phyloP scores from a whole-genome alignment of 495 filamentous ascomycete genomes.

The Penicillium cosmopolitanum region DNA sequence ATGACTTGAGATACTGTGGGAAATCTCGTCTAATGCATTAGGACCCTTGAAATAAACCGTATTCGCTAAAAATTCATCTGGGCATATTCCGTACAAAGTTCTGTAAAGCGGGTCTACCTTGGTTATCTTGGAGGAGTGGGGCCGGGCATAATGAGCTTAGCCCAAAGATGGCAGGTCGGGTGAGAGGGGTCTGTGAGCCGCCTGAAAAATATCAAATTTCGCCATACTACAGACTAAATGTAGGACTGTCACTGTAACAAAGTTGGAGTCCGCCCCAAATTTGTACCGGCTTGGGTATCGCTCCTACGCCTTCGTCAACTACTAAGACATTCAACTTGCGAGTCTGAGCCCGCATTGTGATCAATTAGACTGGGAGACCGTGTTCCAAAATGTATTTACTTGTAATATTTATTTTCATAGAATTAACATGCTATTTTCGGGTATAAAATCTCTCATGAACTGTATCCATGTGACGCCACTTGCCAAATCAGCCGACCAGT shows the following conservation, averaged over 20 bases:
- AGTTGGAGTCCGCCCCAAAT: too few species aligned
- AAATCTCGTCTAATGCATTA: background rate
- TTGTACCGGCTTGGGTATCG: too few species aligned
- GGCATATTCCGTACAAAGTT: background rate
- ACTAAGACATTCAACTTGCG: background rate
- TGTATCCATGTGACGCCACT: slow-evolving; percentile 19
- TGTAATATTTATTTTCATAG: slow-evolving; percentile 5
- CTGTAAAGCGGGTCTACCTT: slow-evolving; percentile 1
- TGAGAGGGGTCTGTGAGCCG: background rate
- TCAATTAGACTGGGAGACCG: background rate
- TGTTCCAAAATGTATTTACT: too few species aligned
- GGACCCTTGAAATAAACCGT: background rate
- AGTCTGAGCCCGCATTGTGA: background rate
- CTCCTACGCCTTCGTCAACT: background rate
- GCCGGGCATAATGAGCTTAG: background rate
- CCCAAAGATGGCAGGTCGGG: slow-evolving; percentile 4
- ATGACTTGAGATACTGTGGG: background rate
- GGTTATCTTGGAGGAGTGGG: background rate
- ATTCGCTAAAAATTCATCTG: background rate
- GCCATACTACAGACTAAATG: background rate
- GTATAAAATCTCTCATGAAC: slow-evolving; percentile 14
- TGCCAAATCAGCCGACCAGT: slow-evolving; percentile 18
- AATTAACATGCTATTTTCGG: slow-evolving; percentile 16
- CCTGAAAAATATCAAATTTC: background rate
- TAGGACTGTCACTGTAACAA: background rate